phyloP scores from a whole-genome alignment of 2,329 filamentous ascomycete species.

The Colletotrichum sp. region DNA sequence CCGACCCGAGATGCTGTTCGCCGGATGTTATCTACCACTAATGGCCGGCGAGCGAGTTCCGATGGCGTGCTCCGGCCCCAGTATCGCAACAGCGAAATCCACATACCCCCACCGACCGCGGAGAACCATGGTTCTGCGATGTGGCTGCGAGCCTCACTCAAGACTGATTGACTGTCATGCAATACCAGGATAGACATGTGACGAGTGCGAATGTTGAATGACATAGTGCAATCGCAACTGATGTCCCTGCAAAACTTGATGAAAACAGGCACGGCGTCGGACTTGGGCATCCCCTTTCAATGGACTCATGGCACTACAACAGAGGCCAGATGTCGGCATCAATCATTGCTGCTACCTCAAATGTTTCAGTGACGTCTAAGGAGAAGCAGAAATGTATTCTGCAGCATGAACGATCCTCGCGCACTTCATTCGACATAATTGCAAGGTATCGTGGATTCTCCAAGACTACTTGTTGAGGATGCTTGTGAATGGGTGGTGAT shows the following conservation, averaged over 20 bases:
- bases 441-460: not conserved
- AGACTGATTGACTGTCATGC: not conserved
- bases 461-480: not conserved
- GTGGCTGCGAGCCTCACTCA: not conserved
- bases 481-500: not conserved
- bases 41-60: not conserved
- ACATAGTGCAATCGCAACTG: not conserved
- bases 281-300: not conserved
- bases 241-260: not conserved
- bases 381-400: not conserved
- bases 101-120: not conserved
- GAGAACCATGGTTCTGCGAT: not conserved
- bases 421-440: not conserved
- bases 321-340: not conserved
- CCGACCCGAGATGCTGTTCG: not conserved
- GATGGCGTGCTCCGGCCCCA: conserved; percentile 10
- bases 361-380: not conserved
- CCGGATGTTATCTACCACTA: not conserved
- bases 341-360: not conserved
- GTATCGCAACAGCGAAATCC: not conserved
- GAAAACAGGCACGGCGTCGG: not conserved
- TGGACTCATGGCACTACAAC: not conserved
- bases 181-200: not conserved
- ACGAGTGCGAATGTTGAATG: not conserved
- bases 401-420: not conserved